Evolutionary conservation across 352 stramenopile genomes (phyloP).

Genomic region (Phytophthora constricta): DNA sequence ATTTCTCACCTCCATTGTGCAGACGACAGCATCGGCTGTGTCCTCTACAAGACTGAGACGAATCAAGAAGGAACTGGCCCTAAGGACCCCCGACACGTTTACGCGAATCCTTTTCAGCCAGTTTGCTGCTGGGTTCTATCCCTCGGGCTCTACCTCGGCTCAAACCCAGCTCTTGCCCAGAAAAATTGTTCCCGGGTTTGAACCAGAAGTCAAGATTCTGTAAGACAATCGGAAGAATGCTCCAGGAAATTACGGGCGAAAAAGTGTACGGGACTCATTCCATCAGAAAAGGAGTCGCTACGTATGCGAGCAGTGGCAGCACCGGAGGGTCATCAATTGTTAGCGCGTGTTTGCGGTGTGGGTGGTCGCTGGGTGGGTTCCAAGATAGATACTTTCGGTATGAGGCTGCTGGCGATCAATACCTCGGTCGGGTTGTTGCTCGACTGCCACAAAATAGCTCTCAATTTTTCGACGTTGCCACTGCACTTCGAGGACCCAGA

Average conservation of each 20-base stretch:
- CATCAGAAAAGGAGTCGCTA: slow-evolving; percentile 4
- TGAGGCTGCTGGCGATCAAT: slow-evolving; percentile 19
- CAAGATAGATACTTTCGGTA: slow-evolving; percentile 25
- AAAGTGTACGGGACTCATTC: slow-evolving; percentile 4
- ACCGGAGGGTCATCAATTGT: slow-evolving; percentile 16
- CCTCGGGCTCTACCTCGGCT: neutral
- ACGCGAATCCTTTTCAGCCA: neutral
- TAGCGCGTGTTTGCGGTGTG: slow-evolving; percentile 16
- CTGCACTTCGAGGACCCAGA: slow-evolving; percentile 13
- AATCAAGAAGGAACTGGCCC: slow-evolving; percentile 15
- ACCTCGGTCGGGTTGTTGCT: slow-evolving; percentile 11
- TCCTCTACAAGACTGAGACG: slow-evolving; percentile 25
- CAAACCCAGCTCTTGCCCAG: neutral
- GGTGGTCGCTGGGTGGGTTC: slow-evolving; percentile 22
- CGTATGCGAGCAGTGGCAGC: slow-evolving; percentile 1
- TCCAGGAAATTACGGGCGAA: neutral
- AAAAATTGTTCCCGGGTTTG: neutral
- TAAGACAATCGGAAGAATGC: neutral
- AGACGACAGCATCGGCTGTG: slow-evolving; percentile 12
- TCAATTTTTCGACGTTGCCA: slow-evolving; percentile 5
- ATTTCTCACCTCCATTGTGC: slow-evolving; percentile 1
- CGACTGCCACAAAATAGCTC: slow-evolving; percentile 14
- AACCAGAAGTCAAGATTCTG: neutral
- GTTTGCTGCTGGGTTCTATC: neutral
- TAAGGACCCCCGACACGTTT: slow-evolving; percentile 18